Conservation (phyloP, 306 rosid species). For the Cercis canadensis region DNA sequence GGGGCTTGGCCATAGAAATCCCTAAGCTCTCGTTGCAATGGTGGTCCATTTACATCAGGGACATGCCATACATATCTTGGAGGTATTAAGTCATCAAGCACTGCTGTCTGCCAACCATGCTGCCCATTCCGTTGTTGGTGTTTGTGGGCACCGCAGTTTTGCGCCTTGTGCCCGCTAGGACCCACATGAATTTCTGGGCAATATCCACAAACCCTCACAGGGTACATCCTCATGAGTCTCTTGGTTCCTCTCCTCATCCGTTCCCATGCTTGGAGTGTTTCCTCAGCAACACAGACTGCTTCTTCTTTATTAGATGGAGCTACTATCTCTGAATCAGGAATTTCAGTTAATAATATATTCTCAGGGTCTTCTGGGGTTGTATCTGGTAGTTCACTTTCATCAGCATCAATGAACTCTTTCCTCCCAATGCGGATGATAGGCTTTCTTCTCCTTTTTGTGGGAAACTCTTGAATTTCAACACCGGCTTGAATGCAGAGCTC, state of each 20-base stretch:
- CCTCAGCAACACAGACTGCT: conserved; percentile 63
- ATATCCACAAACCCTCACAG: conserved; percentile 91
- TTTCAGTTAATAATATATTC: conserved; percentile 61
- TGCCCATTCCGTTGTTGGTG: conserved; percentile 99
- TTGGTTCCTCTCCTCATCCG: conserved; percentile 78
- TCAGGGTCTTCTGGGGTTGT: conserved; percentile 48
- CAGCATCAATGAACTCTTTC: conserved; percentile 86
- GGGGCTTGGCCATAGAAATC: conserved; percentile 91
- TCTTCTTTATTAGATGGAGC: conserved; percentile 59
- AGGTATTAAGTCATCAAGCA: conserved; percentile 86
- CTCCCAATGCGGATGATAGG: conserved; percentile 78
- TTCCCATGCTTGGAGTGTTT: conserved; percentile 83
- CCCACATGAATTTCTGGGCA: conserved; percentile 95
- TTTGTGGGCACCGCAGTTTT: conserved; percentile 90
- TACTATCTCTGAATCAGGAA: conserved; percentile 61
- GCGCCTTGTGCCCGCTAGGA: conserved; percentile 83
- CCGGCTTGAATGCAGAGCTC: conserved; percentile 99
- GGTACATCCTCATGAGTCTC: conserved; percentile 78
- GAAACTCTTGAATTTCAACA: conserved; percentile 70
- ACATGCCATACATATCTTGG: conserved; percentile 98
- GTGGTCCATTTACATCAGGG: conserved; percentile 78
- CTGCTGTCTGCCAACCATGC: conserved; percentile 93
- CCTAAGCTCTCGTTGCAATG: conserved; percentile 76
- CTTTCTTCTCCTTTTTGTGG: conserved; percentile 90
- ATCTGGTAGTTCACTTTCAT: conserved; percentile 91